Evolutionary conservation across 2,329 filamentous ascomycete genomes (phyloP), one percentile per base, ranked within the genome.

Genomic region (Fusarium vanettenii): DNA sequence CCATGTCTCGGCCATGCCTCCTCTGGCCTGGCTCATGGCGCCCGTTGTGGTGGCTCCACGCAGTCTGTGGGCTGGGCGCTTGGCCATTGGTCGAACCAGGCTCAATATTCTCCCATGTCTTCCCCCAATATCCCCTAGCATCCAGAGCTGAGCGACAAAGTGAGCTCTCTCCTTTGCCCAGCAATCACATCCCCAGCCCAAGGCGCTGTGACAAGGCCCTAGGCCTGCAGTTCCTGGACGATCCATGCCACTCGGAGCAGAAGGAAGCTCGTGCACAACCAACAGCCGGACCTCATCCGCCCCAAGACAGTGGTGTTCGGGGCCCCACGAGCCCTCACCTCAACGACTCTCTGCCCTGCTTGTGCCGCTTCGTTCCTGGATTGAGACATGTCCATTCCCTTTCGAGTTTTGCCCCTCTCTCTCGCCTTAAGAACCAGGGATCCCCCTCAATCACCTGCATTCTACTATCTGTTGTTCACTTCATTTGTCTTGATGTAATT

Each of bases 371-470:
- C 81, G 81, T 84, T 84, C 82, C 82, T 81, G 77, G 77, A 76
- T 83, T 81, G 78, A 84, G 82, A 84, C 83, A 84, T 78, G 68
- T 64, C 79, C 78, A 82, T 81, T 80, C 81, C 80, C 74, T 71
- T 78, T 79, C 70, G 57, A 76, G 75, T 63, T 71, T 70, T 71
- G 68, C 75, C 73, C 77, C 69, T 74, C 77, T 73, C 64, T 48
- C 63, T 50, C 67, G 66, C 69, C 74, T 79, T 79, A 77, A 79
- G 76, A 78, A 64, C 60, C 64, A 78, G 60, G 70, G 65, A 62
- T 59, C 67, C 77, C 74, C 72, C 71, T 79, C 72, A 39, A 72
- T 68, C 20, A 33, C 35, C 56, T 66, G 59, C 52, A 39, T 37
- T 60, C 25, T 31, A 14, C 48, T 55, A 55, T 29, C 48, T 31